Evolutionary conservation across 2,329 filamentous ascomycete genomes (phyloP).

Genomic region (Pseudopyrenochaeta lycopersici): DNA sequence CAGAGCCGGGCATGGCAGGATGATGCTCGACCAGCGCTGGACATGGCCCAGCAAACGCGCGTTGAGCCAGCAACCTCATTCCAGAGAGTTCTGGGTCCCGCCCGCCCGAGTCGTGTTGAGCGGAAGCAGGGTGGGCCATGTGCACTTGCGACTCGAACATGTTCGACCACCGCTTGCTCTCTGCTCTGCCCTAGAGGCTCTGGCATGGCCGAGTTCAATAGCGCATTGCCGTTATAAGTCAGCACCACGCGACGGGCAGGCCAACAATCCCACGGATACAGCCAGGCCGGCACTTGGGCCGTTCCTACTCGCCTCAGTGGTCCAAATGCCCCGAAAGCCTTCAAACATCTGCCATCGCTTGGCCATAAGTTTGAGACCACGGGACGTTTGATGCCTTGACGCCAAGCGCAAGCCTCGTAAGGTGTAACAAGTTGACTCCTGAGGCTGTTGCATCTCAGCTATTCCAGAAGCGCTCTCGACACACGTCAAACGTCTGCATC

Average conservation of each 20-base stretch:
- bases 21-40: slow-evolving; percentile 10
- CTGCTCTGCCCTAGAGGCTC: slow-evolving; percentile 5
- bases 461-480: slow-evolving; percentile 10
- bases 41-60: slow-evolving; percentile 9
- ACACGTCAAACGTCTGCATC: slow-evolving; percentile 7
- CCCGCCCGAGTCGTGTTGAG: slow-evolving; percentile 1
- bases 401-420: slow-evolving; percentile 35
- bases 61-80: slow-evolving; percentile 6
- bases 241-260: slow-evolving; percentile 5
- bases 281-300: slow-evolving; percentile 13
- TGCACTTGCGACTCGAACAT: slow-evolving; percentile 3
- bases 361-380: slow-evolving; percentile 28
- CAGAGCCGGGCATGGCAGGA: slow-evolving; percentile 10
- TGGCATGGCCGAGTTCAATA: neutral
- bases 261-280: slow-evolving; percentile 13
- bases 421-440: slow-evolving; percentile 27
- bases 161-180: slow-evolving; percentile 9
- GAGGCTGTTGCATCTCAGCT: slow-evolving; percentile 23
- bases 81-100: neutral
- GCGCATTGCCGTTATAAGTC: neutral
- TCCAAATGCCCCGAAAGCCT: slow-evolving; percentile 9
- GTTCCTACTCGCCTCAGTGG: slow-evolving; percentile 14
- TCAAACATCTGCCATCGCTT: slow-evolving; percentile 30
- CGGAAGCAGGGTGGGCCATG: slow-evolving; percentile 8
- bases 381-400: slow-evolving; percentile 35